A percentile compares a stretch with the other conserved stretches of the same genome.
phyloP scores from a whole-genome alignment of 345 rosid genomes.

The Hypericum androsaemum region DNA sequence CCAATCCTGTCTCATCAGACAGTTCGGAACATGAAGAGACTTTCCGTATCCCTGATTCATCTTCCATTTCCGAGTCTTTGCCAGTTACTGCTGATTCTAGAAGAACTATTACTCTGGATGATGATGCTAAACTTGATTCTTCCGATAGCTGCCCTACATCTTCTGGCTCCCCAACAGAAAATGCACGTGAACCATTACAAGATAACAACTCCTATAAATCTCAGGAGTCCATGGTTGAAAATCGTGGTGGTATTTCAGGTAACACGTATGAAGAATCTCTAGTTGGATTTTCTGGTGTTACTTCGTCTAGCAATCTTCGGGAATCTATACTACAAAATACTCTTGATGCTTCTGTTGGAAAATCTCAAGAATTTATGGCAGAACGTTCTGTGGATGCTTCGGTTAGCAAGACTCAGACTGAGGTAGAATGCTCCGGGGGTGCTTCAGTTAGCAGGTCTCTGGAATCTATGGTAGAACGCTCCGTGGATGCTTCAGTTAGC shows the following conservation, averaged over 20 bases:
- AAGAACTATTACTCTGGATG: slow-evolving; percentile 16
- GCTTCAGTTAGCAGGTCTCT: too few species aligned
- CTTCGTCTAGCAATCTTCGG: too few species aligned
- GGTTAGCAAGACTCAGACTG: too few species aligned
- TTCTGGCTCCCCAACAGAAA: slow-evolving; percentile 15
- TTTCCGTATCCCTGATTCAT: slow-evolving; percentile 20
- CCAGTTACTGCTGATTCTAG: slow-evolving; percentile 7
- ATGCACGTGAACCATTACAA: slow-evolving; percentile 12
- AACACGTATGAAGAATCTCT: too few species aligned
- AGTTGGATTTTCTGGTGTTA: too few species aligned
- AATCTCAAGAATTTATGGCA: too few species aligned
- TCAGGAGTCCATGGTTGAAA: slow-evolving; percentile 32
- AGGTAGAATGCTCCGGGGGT: too few species aligned
- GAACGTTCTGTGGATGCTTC: too few species aligned
- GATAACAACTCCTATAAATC: slow-evolving; percentile 16
- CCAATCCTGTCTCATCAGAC: slow-evolving; percentile 20
- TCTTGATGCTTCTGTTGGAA: too few species aligned
- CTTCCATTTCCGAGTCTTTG: slow-evolving; percentile 31
- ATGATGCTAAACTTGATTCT: slow-evolving; percentile 10
- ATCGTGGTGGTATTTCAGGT: slow-evolving; percentile 28
- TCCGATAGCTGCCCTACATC: slow-evolving; percentile 18
- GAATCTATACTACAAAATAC: too few species aligned
- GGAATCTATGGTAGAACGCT: too few species aligned
- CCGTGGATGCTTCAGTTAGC: too few species aligned
- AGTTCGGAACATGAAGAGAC: slow-evolving; percentile 22